These are phyloP conservation scores for Xylariaceae sp. DNA, from an alignment of 2,329 filamentous ascomycete species.

Conservation along the genomic window DNA sequence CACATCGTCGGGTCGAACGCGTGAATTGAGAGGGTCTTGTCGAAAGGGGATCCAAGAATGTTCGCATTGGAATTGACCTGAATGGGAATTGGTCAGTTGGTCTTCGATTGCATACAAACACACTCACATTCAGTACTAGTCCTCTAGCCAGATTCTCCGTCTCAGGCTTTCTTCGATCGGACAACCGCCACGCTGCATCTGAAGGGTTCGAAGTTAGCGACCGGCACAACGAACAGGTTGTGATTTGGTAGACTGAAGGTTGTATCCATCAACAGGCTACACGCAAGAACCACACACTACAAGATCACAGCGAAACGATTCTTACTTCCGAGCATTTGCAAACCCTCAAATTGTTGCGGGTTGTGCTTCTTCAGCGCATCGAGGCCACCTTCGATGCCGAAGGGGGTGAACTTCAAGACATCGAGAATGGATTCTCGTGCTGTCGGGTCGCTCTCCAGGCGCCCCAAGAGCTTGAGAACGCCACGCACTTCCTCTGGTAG, in stretches of 20 bases:
- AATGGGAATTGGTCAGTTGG: too few relatives aligned
- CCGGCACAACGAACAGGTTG: too few relatives aligned
- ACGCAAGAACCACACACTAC: conserved; percentile 24
- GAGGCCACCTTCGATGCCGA: conserved; percentile 12
- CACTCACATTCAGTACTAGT: too few relatives aligned
- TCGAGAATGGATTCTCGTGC: conserved; percentile 15
- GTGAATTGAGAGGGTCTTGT: too few relatives aligned
- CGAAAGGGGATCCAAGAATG: too few relatives aligned
- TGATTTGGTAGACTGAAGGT: conserved; percentile 11
- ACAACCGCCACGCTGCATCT: too few relatives aligned
- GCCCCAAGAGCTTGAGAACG: conserved; percentile 26
- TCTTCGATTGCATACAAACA: too few relatives aligned
- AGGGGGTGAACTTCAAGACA: conserved; percentile 22
- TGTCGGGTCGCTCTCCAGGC: conserved; percentile 21
- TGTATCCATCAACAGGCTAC: conserved; percentile 21
- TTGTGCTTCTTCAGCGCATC: conserved; percentile 16
- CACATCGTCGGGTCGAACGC: conserved; percentile 28
- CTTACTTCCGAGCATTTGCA: conserved; percentile 18
- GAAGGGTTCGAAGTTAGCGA: too few relatives aligned
- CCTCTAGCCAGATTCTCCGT: too few relatives aligned
- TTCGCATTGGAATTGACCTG: too few relatives aligned
- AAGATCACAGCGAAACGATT: conserved; percentile 14
- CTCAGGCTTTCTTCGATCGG: too few relatives aligned
- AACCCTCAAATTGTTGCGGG: conserved; percentile 22
- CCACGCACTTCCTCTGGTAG: conserved; percentile 23